These are phyloP conservation scores for Aegilops tauschii DNA, from an alignment of 176 grass and related monocot genomes.

Conservation along the genomic window DNA sequence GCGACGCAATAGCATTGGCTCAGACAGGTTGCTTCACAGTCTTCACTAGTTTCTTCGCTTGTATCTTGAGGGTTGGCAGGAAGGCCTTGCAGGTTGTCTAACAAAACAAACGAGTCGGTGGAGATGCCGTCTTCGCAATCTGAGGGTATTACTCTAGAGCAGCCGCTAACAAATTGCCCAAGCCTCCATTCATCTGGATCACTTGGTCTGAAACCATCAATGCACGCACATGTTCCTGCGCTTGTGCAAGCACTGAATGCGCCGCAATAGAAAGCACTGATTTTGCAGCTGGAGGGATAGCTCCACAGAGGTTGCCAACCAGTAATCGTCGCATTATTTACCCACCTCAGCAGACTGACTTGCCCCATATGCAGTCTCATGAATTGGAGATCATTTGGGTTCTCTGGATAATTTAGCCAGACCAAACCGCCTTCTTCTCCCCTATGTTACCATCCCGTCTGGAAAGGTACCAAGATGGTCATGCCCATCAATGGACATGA, in stretches of 20 bases:
- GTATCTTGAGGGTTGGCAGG: slow-evolving; percentile 27
- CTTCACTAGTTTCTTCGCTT: slow-evolving; percentile 8
- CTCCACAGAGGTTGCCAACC: slow-evolving; percentile 31
- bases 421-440: not conserved
- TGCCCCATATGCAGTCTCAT: slow-evolving; percentile 12
- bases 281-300: slow-evolving; percentile 43
- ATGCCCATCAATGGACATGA: slow-evolving; percentile 16
- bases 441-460: slow-evolving; percentile 32
- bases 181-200: slow-evolving; percentile 4
- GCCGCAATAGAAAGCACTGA: slow-evolving; percentile 33
- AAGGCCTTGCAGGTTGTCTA: slow-evolving; percentile 21
- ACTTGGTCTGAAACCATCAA: slow-evolving; percentile 31
- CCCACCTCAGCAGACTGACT: slow-evolving; percentile 31
- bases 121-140: not conserved
- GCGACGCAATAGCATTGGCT: slow-evolving; percentile 44
- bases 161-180: slow-evolving; percentile 24
- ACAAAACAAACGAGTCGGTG: slow-evolving; percentile 10
- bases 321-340: not conserved
- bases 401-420: not conserved
- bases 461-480: slow-evolving; percentile 7
- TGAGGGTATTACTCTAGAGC: not conserved
- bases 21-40: slow-evolving; percentile 26
- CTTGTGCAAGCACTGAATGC: slow-evolving; percentile 24
- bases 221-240: slow-evolving; percentile 17
- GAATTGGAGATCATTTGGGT: slow-evolving; percentile 12